Evolutionary conservation across 306 rosid species (phyloP), one percentile per base, ranked within the genome.

Genomic region (Comarum palustre): DNA sequence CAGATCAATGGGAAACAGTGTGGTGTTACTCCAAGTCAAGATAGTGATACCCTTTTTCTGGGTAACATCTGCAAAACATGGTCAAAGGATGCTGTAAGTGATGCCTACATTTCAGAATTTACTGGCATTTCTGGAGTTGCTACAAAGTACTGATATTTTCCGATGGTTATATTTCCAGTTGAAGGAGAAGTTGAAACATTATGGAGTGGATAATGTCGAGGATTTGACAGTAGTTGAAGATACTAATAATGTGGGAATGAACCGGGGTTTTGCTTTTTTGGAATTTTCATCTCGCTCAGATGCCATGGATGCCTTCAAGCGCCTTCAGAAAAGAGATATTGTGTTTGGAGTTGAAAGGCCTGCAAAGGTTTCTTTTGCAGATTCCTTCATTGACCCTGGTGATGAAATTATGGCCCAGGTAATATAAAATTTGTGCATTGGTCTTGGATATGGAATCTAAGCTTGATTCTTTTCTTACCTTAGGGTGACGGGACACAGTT

Each of bases 351-450:
- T 92, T 74, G 99, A 91, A 83, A 91, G 95, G 82, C 91, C 99
- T 76, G 99, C 93, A 70, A 95, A 95, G 86, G 93, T 95, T 83
- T 91, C 99, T 45, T 95, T 95, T 85, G 99, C 99, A 59, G 99
- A 90, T 86, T 90, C 97, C 60, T 91, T 95, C 84, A 88, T 90
- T 82, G 99, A 95, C 57, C 97, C 99, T 19, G 96, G 96, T 79
- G 97, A 91, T 83, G 97, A 95, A 84, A 90, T 95, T 66, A 95
- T 91, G 97, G 87, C 96, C 0, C 97, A 95, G 99, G 98, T 94
- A 87, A 83, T 74, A 62, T 54, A 52, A 75, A n/a, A 74, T 81
- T 78, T 69, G 39, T 41, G 78, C 51, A 52, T 78, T 69, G 19
- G 64, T 47, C 9, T 46, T 25, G 66, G 45, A 72, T 59, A 41